Evolutionary conservation across 2,329 filamentous ascomycete genomes (phyloP), one percentile per base, ranked within the genome.

Genomic region (Pseudogymnoascus sp.): DNA sequence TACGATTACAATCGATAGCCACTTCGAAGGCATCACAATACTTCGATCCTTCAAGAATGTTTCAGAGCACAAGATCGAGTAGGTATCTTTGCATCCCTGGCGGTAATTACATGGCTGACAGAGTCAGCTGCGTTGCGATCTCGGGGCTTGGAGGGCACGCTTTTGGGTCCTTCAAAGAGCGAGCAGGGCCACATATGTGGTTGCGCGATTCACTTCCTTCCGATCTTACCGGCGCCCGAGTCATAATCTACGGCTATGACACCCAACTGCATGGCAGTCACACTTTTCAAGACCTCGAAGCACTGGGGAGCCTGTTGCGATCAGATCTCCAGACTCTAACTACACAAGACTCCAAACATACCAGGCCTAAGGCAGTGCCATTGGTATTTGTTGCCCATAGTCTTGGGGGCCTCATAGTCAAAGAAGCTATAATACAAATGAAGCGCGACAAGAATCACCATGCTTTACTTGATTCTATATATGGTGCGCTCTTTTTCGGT

Each of bases 221-320:
- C 7, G 64, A 71, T 58, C 21, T 72, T 11, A 59, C 62, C 4
- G 54, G 33, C 1, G 67, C 66, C 4, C 64, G 69, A 9, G 63
- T 73, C 1, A 63, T 71, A 31, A 66, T 64, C 8, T 72, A 70
- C 60, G 70, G 71, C 15, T 71, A 72, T 44, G 63, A 68, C 4
- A 66, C 21, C 24, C 33, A 33, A 29, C 21, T 60, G 6, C 8
- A 59, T 44, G n/a, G 7, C 29, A 59, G 33, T 31, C 21, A 36
- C 37, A 59, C 47, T 17, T 35, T 39, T 15, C 21, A 44, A 37
- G 29, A 35, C 29, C 26, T 61, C 15, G 47, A 36, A 21, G 41
- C 26, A 13, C 33, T 33, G 10, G 37, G 17, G 17, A 17, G 17
- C 17, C 17, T 17, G 17, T 17, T 17, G 17, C 17, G 17, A 17